These are phyloP conservation scores for Phlebiopsis gigantea DNA, from an alignment of 768 basidiomycete genomes.

Conservation along the genomic window DNA sequence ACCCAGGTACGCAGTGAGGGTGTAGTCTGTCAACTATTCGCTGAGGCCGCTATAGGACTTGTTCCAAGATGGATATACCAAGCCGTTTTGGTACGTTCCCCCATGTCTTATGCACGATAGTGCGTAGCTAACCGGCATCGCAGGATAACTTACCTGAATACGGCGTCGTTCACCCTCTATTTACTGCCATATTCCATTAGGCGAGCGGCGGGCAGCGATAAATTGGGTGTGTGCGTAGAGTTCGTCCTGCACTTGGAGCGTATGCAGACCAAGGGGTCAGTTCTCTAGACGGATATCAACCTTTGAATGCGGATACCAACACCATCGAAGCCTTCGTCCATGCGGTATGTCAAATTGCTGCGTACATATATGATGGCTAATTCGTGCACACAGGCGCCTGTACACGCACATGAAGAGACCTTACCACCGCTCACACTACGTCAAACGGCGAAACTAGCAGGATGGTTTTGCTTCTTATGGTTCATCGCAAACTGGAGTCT, in stretches of 20 bases:
- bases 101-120: not conserved
- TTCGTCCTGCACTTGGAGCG: constrained; percentile 1
- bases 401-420: constrained; percentile 6
- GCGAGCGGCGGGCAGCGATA: constrained; percentile 19
- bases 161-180: constrained; percentile 82
- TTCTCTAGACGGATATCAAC: constrained; percentile 21
- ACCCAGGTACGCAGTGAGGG: constrained; percentile 52
- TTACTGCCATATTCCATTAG: constrained; percentile 57
- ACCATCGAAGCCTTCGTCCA: constrained; percentile 12
- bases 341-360: too few relatives aligned
- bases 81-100: constrained; percentile 79
- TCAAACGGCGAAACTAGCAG: constrained; percentile 78
- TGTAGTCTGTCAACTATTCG: too few relatives aligned
- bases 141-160: constrained; percentile 88
- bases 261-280: constrained; percentile 12
- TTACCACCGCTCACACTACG: constrained; percentile 44
- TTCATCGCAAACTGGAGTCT: constrained; percentile 92
- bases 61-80: constrained; percentile 70
- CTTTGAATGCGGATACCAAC: constrained; percentile 22
- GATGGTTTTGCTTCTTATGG: constrained; percentile 84
- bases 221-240: constrained; percentile 8
- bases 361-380: too few relatives aligned
- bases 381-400: not conserved
- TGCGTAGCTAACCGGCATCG: not conserved
- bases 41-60: constrained; percentile 28